Evolutionary conservation across 1,284 basidiomycete genomes (phyloP), one percentile per base, ranked within the genome.

Genomic region (Irpex sp.): DNA sequence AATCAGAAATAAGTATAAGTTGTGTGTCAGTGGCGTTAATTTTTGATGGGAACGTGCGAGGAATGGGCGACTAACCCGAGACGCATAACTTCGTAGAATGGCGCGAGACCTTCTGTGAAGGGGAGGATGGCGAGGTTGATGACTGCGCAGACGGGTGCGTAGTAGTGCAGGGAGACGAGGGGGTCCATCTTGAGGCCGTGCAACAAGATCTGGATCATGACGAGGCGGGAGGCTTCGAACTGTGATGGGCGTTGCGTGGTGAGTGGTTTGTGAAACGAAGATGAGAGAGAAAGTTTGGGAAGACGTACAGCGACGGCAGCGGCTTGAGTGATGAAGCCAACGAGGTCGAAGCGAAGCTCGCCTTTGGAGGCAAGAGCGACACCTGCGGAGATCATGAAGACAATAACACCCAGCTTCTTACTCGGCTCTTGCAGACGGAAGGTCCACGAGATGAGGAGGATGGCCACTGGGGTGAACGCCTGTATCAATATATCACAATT

Each of bases 131-230:
- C 72, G 43, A 94, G 83, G 78, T 98, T 98, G 81, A 98, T 91
- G 64, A 83, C 76, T 1, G 96, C 95, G 75, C 97, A 98, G 61
- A 98, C 93, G n/a, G 94, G 94, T 7, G 94, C 94, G 75, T 95
- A 96, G 82, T 97, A 98, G 80, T 98, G 94, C 61, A 98, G 81
- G 37, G 94, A 97, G 31, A 97, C 94, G 35, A 98, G 85, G 2
- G 96, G 96, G 77, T 97, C 94, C 95, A 98, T 94, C 81, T 98
- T 97, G 75, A 97, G 81, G 57, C 95, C 95, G 76, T 98, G 96
- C 1, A 98, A 83, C 50, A 98, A 86, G 62, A 97, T 88, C 76
- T 98, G 92, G 67, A 98, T 97, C 91, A 98, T 95, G 53, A 98
- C 95, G 17, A 98, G 85, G 58, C 96, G 89, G 37, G 91, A 93